A percentile compares a stretch with the other conserved stretches of the same genome.
These are phyloP conservation scores for Vaucheria bursata DNA, from an alignment of 352 stramenopile species.

Conservation along the genomic window DNA sequence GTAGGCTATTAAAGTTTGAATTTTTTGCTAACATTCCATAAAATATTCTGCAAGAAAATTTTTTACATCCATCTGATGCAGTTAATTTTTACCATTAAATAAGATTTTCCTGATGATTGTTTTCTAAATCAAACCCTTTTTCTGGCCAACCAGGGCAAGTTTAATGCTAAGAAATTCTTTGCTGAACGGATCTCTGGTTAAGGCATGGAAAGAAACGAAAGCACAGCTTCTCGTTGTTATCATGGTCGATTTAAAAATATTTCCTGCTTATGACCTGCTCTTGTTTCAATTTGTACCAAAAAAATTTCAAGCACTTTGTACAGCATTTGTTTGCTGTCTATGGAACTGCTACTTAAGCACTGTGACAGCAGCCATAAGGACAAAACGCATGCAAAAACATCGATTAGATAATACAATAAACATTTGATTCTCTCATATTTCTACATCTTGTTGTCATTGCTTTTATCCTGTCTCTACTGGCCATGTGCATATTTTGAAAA, in stretches of 20 bases:
- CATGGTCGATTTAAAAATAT: background rate
- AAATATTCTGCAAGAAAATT: background rate
- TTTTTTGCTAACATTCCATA: background rate
- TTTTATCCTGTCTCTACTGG: too few species aligned
- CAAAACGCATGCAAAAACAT: too few species aligned
- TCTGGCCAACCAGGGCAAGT: background rate
- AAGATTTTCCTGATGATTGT: background rate
- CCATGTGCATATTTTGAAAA: too few species aligned
- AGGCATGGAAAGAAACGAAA: background rate
- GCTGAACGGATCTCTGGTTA: background rate
- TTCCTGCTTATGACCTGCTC: conserved; percentile 5
- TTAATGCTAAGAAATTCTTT: background rate
- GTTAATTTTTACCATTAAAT: background rate
- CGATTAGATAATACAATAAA: too few species aligned
- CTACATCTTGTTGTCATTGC: too few species aligned
- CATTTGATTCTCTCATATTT: too few species aligned
- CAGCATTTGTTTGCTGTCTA: background rate
- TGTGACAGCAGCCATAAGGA: background rate
- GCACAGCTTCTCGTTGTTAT: background rate
- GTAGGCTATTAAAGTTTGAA: background rate
- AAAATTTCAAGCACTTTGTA: background rate
- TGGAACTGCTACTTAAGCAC: conserved; percentile 12
- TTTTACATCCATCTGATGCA: background rate
- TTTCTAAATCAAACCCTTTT: background rate
- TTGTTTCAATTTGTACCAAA: background rate